phyloP scores from a whole-genome alignment of 2,329 filamentous ascomycete species.

The Pyrenophora tritici-repentis region DNA sequence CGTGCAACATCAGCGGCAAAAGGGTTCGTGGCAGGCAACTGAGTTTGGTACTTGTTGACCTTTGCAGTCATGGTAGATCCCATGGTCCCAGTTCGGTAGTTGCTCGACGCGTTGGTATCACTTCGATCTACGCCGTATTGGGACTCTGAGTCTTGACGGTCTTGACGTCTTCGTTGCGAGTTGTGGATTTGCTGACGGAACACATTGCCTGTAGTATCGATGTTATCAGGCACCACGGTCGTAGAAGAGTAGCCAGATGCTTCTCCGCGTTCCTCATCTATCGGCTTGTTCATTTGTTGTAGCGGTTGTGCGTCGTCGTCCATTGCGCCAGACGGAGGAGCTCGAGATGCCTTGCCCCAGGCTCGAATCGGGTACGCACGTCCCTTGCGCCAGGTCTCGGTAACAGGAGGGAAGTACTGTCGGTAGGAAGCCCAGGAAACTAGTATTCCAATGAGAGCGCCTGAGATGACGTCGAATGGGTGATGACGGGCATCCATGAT shows the following conservation, averaged over 20 bases:
- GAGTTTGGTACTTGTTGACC: constrained; percentile 38
- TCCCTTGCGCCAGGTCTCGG: constrained; percentile 62
- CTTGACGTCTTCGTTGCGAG: constrained; percentile 44
- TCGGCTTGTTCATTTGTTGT: constrained; percentile 30
- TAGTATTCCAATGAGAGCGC: constrained; percentile 58
- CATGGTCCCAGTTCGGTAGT: constrained; percentile 32
- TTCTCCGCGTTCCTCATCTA: constrained; percentile 41
- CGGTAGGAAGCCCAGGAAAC: constrained; percentile 60
- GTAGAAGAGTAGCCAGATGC: constrained; percentile 38
- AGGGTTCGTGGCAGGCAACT: constrained; percentile 42
- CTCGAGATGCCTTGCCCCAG: constrained; percentile 55
- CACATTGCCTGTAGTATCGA: constrained; percentile 38
- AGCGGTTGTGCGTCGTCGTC: constrained; percentile 43
- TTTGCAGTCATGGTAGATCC: constrained; percentile 38
- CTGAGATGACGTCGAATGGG: constrained; percentile 64
- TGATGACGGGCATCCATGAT: constrained; percentile 68
- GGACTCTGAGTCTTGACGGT: constrained; percentile 33
- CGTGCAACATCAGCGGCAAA: constrained; percentile 32
- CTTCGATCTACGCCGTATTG: constrained; percentile 38
- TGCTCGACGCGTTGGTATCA: constrained; percentile 38
- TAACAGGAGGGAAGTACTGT: constrained; percentile 64
- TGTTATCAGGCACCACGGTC: constrained; percentile 22
- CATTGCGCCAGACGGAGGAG: constrained; percentile 32
- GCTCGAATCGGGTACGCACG: constrained; percentile 63
- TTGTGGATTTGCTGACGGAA: constrained; percentile 47